Evolutionary conservation across 2,329 filamentous ascomycete genomes (phyloP), one percentile per base, ranked within the genome.

Genomic region (Zymoseptoria brevis): DNA sequence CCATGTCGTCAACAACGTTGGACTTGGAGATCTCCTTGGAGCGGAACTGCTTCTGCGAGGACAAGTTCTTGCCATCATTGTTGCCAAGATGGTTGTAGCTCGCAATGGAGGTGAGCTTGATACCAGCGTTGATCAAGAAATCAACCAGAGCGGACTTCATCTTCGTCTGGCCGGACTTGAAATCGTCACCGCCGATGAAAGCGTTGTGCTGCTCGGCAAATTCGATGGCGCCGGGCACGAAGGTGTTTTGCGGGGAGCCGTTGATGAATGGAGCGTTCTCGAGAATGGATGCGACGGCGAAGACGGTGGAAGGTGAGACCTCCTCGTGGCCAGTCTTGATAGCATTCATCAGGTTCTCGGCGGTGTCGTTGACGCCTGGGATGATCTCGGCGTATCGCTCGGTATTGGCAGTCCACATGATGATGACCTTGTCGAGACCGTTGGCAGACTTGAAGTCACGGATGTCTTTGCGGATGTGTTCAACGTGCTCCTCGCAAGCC

Each of bases 21-120:
- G 90, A 96, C 83, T 99, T 99, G 78, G 90, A 96, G 68, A 99
- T 99, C 80, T 99, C 94, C 85, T 99, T 99, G 78, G 91, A 96
- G 70, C 94, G 92, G 86, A 99, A 99, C 79, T 97, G 94, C 81
- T 88, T 90, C 76, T 96, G 92, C 50, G 92, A 96, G 80, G 89
- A 96, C 69, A 99, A 78, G 81, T 99, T 99, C 86, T 92, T 96
- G 80, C 94, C 94, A 74, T 99, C 93, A 74, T 99, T 99, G 85
- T 99, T 99, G 72, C 94, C 94, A 58, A 99, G 87, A 76, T 99
- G 94, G 81, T 99, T 99, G 86, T 99, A 99, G 78, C 89, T 95
- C 66, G 94, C 90, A 78, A 99, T 97, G 49, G 92, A 96, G 61
- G 93, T 97, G 72, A 99, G 86, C 81, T 96, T 96, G 83, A 99